Percentiles rank a stretch among this genome's conserved stretches.
These are phyloP conservation scores for Penicillium samsonianum DNA, from an alignment of 495 filamentous ascomycete genomes.

Conservation along the genomic window DNA sequence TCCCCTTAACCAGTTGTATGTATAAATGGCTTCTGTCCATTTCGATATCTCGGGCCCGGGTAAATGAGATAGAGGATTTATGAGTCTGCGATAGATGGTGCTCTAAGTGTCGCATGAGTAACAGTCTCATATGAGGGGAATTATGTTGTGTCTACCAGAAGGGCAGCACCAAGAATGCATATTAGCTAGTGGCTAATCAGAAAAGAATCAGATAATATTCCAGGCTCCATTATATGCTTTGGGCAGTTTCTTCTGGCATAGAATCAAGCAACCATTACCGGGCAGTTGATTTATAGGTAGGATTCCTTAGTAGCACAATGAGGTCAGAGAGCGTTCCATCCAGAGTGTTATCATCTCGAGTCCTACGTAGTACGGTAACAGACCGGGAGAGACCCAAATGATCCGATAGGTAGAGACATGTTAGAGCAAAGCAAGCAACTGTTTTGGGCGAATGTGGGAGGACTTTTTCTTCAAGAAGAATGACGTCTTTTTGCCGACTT, in stretches of 20 bases:
- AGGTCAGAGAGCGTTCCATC: neutral
- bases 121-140: neutral
- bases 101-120: conserved; percentile 7
- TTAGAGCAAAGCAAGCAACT: neutral
- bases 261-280: neutral
- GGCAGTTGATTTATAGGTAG: neutral
- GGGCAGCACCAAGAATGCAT: neutral
- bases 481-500: neutral
- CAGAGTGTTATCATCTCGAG: neutral
- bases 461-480: neutral
- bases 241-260: neutral
- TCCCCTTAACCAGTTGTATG: conserved; percentile 37
- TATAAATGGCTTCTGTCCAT: conserved; percentile 36
- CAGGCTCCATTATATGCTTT: neutral
- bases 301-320: neutral
- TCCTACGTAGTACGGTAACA: neutral
- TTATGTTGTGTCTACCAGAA: neutral
- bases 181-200: conserved; percentile 1
- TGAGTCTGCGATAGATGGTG: conserved; percentile 12
- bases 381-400: neutral
- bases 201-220: neutral
- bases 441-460: neutral
- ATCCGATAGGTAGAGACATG: neutral
- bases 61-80: conserved; percentile 20
- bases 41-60: conserved; percentile 34